phyloP scores from a whole-genome alignment of 495 filamentous ascomycete species.

The Elasticomyces elasticus region DNA sequence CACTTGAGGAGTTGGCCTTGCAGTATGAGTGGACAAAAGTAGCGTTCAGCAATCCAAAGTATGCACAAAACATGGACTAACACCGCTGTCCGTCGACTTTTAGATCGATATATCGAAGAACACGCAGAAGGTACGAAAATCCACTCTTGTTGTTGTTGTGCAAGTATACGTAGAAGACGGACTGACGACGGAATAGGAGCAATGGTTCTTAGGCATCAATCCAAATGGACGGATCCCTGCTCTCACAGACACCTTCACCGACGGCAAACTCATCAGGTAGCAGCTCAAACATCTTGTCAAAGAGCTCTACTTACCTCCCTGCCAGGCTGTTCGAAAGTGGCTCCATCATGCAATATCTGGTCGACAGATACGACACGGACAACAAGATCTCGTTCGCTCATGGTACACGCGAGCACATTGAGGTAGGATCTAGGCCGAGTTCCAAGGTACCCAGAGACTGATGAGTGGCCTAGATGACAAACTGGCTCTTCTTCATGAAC shows the following conservation, averaged over 20 bases:
- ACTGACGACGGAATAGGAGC: constrained; percentile 32
- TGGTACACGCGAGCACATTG: constrained; percentile 65
- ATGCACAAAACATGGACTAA: no score
- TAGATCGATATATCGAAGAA: constrained; percentile 66
- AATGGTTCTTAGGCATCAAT: constrained; percentile 85
- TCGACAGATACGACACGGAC: constrained; percentile 68
- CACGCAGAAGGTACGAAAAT: constrained; percentile 47
- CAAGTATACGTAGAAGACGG: no score
- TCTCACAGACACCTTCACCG: constrained; percentile 56
- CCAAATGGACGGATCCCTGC: constrained; percentile 95
- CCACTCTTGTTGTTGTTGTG: no score
- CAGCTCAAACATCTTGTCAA: not conserved
- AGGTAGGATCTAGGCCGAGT: constrained; percentile 25
- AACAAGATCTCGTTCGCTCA: constrained; percentile 74
- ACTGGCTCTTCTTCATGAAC: constrained; percentile 59
- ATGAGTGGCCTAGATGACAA: constrained; percentile 39
- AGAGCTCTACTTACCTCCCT: not conserved
- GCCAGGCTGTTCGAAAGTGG: constrained; percentile 67
- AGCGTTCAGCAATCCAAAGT: no score
- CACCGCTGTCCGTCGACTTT: no score
- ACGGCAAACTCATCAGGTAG: constrained; percentile 57
- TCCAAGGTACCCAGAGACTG: not conserved
- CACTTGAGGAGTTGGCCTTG: constrained; percentile 70
- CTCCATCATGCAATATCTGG: constrained; percentile 78
- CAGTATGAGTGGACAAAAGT: constrained; percentile 51